Evolutionary conservation across 2,329 filamentous ascomycete species (phyloP), one percentile per base, ranked within the genome.

Genomic region (Rhynchosporium graminicola): DNA sequence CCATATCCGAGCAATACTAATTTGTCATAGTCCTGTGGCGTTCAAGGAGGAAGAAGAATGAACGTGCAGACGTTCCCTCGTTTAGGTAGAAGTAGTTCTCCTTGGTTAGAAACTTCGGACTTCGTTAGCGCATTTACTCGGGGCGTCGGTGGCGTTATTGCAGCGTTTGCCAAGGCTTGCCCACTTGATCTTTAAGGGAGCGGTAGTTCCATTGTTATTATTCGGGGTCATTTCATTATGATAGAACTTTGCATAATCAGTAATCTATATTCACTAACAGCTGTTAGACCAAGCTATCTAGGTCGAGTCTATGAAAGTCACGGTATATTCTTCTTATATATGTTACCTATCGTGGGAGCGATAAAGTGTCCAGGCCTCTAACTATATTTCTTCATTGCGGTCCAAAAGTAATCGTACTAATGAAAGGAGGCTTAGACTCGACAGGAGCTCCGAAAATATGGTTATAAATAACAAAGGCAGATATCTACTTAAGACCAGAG

Each of bases 31-130:
- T 42, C 57, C 61, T 1, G 7, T 56, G 15, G 45, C 46, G n/a
- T 63, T 57, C 45, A 63, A 63, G 36, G 61, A 63, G 20, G 45
- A 40, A n/a, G 57, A 57, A 43, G 50, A 47, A 48, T 43, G 13
- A 15, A 13, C 33, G 6, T 20, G 2, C 12, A 36, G 26, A n/a
- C 4, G 42, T 15, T 43, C 42, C 42, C 42, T 46, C 46, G n/a
- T 26, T 33, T 3, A 36, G 5, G 33, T 36, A 10, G 33, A 43
- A n/a, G 40, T 43, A 13, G 40, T 15, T 12, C 4, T 12, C 4
- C 40, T 43, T 15, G 40, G 7, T n/a, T 43, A n/a, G 40, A 4
- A n/a, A 43, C 15, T 45, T n/a, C 12, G n/a, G 12, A 15, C n/a
- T n/a, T 15, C 43, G n/a, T 40, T 42, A 54, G n/a, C 36, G 50